Evolutionary conservation across 2,329 filamentous ascomycete genomes (phyloP).

Genomic region (Aspergillus neotritici): DNA sequence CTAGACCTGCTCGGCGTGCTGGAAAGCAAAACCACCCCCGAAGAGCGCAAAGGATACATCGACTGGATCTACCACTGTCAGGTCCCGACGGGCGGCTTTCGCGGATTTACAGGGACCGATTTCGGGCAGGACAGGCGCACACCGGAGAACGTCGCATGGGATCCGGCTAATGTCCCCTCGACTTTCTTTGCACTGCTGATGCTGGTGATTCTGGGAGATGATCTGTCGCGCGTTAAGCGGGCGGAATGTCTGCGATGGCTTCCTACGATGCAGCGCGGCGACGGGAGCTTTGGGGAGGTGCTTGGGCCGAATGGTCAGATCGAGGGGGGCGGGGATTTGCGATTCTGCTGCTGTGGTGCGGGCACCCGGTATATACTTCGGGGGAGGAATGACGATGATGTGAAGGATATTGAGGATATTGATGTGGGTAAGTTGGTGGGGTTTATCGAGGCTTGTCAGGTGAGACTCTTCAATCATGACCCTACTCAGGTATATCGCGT

Average conservation of each 20-base stretch:
- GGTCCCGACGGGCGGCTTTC: conserved; percentile 80
- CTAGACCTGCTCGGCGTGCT: conserved; percentile 60
- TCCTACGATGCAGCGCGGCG: conserved; percentile 64
- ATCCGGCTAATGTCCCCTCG: conserved; percentile 76
- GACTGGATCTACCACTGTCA: conserved; percentile 84
- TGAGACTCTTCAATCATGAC: conserved; percentile 16
- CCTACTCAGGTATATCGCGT: not conserved
- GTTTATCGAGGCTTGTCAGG: conserved; percentile 64
- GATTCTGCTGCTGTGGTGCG: conserved; percentile 81
- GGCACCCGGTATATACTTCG: conserved; percentile 76
- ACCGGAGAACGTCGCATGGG: conserved; percentile 54
- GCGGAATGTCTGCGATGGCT: conserved; percentile 68
- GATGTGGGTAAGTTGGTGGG: conserved; percentile 62
- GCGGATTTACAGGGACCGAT: conserved; percentile 69
- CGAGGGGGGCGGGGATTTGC: conserved; percentile 76
- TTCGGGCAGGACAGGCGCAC: conserved; percentile 45
- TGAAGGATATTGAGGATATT: conserved; percentile 62
- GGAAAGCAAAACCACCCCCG: conserved; percentile 47
- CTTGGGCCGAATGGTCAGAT: conserved; percentile 56
- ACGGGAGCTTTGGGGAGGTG: conserved; percentile 90
- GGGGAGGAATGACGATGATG: conserved; percentile 52
- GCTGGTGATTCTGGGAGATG: conserved; percentile 61
- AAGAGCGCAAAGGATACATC: conserved; percentile 53
- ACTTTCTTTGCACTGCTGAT: conserved; percentile 82
- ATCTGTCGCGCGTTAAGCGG: conserved; percentile 61